Base-by-base conservation (phyloP, 495 filamentous ascomycete species). In the Viridothelium virens region DNA sequence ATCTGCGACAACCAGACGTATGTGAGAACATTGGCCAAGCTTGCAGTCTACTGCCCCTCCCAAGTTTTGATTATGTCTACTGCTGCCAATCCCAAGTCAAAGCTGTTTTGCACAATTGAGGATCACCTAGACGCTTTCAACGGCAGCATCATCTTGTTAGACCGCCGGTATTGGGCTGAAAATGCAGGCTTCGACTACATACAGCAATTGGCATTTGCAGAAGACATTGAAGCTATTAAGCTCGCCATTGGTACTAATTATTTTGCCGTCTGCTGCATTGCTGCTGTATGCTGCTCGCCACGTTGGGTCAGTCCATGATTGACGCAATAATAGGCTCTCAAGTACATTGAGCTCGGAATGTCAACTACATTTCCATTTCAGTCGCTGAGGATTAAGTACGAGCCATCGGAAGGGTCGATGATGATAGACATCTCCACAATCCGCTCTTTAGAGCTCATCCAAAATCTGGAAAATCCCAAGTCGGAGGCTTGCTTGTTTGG, bases 401-500 rank as follows among this genome's bases (percentile, higher is more conserved):
- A 90, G 71, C 87, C 90, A n/a, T 91, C 91, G 1, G 89, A 96
- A 72, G 90, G 91, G 25, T 88, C 91, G 0, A 96, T 98, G 94
- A 89, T 92, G 78, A 92, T 97, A 68, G 94, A 97, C 73, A 81
- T 91, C 1, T 86, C 89, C 11, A 94, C 95, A 1, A 89, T 96
- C 41, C 82, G 85, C 14, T 89, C 89, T 10, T 80, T 98, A 14
- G 94, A 97, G 75, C 80, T 98, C 33, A 88, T 97, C 7, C 91
- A 96, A 74, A 97, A 96, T 69, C 74, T 92, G 2, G 88, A 89
- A 56, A 85, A 86, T 74, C 73, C 81, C 14, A 90, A 86, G 69
- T 95, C 86, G 0, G 90, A 84, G 63, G 85, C 87, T 62, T 92
- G 85, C 70, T 79, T 98, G 5, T 95, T 91, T 70, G 91, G 91